A percentile compares a stretch with the other conserved stretches of the same genome.
Evolutionary conservation across 2,329 filamentous ascomycete species (phyloP).

Genomic region (Thelonectria discophora): DNA sequence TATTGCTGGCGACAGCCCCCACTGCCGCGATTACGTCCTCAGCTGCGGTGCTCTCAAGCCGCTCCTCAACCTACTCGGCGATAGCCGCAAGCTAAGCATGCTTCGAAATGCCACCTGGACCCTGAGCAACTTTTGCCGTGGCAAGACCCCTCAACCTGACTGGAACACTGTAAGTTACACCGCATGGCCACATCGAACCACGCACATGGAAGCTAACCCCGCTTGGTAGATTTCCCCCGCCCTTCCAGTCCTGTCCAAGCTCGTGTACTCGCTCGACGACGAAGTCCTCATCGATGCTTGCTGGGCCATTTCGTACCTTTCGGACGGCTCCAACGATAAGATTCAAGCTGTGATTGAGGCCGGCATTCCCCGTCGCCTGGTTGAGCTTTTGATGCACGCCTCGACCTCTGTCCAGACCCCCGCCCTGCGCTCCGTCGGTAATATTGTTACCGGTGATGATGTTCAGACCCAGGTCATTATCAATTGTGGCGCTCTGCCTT

Average conservation of each 20-base stretch:
- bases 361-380: slow-evolving; percentile 92
- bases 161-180: slow-evolving; percentile 83
- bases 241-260: slow-evolving; percentile 92
- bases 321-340: slow-evolving; percentile 98
- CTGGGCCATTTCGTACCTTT: slow-evolving; percentile 99
- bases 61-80: slow-evolving; percentile 86
- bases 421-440: slow-evolving; percentile 94
- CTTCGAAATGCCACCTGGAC: slow-evolving; percentile 99
- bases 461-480: slow-evolving; percentile 99
- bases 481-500: slow-evolving; percentile 93
- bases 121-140: slow-evolving; percentile 98
- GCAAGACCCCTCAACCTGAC: slow-evolving; percentile 98
- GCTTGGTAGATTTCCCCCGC: slow-evolving; percentile 83
- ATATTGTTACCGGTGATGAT: slow-evolving; percentile 98
- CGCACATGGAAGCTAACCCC: slow-evolving; percentile 17
- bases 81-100: slow-evolving; percentile 99
- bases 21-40: slow-evolving; percentile 96
- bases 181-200: slow-evolving; percentile 29
- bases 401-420: slow-evolving; percentile 98
- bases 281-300: slow-evolving; percentile 98
- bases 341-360: slow-evolving; percentile 99
- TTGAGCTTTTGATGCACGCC: slow-evolving; percentile 97
- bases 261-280: slow-evolving; percentile 98
- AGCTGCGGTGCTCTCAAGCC: slow-evolving; percentile 91
- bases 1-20: slow-evolving; percentile 97